Conservation (phyloP, 768 basidiomycete genomes). For the Leccinellum luteum region DNA sequence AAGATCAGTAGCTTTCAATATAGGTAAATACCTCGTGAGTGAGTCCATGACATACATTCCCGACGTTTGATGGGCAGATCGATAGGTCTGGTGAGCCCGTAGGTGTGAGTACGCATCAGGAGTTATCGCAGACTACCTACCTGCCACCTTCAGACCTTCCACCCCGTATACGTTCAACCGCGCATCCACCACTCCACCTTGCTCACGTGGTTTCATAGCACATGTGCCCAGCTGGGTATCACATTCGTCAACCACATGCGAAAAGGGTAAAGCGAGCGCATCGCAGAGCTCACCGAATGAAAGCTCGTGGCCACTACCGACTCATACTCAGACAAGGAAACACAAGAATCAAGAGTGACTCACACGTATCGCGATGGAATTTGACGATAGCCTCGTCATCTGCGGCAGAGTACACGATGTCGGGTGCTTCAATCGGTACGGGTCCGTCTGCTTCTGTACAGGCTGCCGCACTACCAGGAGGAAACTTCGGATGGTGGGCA, state of each 20-base stretch:
- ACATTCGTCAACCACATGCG: too few relatives aligned
- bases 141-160: conserved; percentile 12
- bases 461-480: conserved; percentile 25
- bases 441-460: conserved; percentile 21
- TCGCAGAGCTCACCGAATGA: background rate
- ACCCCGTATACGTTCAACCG: conserved; percentile 16
- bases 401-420: background rate
- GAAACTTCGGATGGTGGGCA: conserved; percentile 28
- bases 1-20: background rate
- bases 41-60: conserved; percentile 13
- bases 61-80: conserved; percentile 29
- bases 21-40: too few relatives aligned
- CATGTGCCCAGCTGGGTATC: conserved; percentile 16
- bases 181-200: conserved; percentile 11
- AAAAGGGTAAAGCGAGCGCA: too few relatives aligned
- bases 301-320: background rate
- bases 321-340: background rate
- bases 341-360: background rate
- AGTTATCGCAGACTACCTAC: background rate
- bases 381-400: background rate
- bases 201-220: conserved; percentile 51
- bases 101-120: background rate
- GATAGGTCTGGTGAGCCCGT: conserved; percentile 33
- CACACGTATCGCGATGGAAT: background rate
- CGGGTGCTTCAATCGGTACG: conserved; percentile 1